Evolutionary conservation across 2,329 filamentous ascomycete genomes (phyloP).

Genomic region (Helminthosporium solani): DNA sequence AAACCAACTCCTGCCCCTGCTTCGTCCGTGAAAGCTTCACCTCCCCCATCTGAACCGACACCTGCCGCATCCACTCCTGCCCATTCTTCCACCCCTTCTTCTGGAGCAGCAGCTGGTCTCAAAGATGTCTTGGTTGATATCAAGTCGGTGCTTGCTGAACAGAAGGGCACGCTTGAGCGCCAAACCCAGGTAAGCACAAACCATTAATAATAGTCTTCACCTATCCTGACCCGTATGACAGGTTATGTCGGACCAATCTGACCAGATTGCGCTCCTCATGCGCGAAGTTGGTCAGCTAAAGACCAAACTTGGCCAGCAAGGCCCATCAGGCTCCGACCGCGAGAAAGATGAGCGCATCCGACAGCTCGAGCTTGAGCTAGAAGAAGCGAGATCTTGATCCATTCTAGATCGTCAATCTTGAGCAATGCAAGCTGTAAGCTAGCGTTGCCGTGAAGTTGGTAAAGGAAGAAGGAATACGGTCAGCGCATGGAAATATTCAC

Average conservation of each 20-base stretch:
- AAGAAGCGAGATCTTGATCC: slow-evolving; percentile 42
- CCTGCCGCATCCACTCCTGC: slow-evolving; percentile 43
- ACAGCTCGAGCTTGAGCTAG: slow-evolving; percentile 44
- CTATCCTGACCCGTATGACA: slow-evolving; percentile 35
- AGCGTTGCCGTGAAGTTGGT: background rate
- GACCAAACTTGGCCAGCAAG: slow-evolving; percentile 61
- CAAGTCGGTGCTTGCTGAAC: slow-evolving; percentile 72
- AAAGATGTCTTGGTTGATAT: slow-evolving; percentile 72
- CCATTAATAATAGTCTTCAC: background rate
- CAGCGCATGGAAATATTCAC: background rate
- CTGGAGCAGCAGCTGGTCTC: slow-evolving; percentile 54
- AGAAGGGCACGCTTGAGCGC: slow-evolving; percentile 52
- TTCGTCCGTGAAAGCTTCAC: slow-evolving; percentile 38
- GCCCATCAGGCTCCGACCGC: slow-evolving; percentile 26
- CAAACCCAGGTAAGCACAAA: slow-evolving; percentile 10
- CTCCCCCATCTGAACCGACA: slow-evolving; percentile 41
- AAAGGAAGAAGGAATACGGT: background rate
- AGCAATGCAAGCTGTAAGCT: background rate
- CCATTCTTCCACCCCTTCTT: slow-evolving; percentile 35
- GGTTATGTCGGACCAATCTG: slow-evolving; percentile 74
- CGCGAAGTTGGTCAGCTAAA: slow-evolving; percentile 67
- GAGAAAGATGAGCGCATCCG: slow-evolving; percentile 46
- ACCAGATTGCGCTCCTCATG: slow-evolving; percentile 70
- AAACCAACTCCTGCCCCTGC: slow-evolving; percentile 39
- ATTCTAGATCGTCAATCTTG: background rate